Percentiles rank a stretch among this genome's conserved stretches.
Conservation (phyloP, 2,329 filamentous ascomycete genomes). For the Trichoderma koningiopsis region DNA sequence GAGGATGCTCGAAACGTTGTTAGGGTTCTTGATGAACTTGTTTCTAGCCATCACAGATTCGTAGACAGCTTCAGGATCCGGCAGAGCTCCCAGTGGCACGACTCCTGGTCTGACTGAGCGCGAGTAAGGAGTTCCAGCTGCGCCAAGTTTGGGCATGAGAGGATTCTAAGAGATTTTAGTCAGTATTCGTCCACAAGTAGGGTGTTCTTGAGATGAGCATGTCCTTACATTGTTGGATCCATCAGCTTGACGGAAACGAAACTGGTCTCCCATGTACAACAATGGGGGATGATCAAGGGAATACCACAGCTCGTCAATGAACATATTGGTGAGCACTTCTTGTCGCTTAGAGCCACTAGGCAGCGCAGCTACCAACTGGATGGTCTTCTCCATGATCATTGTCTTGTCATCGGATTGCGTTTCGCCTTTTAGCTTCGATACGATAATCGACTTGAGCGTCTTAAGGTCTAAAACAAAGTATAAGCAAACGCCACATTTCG, state of each 20-base stretch:
- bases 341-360: conserved; percentile 64
- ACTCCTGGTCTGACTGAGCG: conserved; percentile 63
- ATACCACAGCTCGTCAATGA: conserved; percentile 71
- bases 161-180: conserved; percentile 53
- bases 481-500: conserved; percentile 20
- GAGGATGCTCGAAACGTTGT: conserved; percentile 70
- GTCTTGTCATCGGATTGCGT: conserved; percentile 72
- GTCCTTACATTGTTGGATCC: conserved; percentile 64
- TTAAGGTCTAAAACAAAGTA: conserved; percentile 54
- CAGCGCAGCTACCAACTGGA: conserved; percentile 68
- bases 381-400: conserved; percentile 74
- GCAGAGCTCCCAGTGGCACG: conserved; percentile 63
- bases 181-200: not conserved
- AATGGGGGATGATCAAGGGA: conserved; percentile 72
- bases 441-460: conserved; percentile 63
- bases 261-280: conserved; percentile 63
- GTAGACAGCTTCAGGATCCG: conserved; percentile 66
- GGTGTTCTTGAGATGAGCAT: not conserved
- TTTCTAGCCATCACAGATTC: conserved; percentile 60
- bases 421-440: conserved; percentile 63
- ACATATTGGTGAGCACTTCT: conserved; percentile 64
- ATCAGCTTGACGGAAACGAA: conserved; percentile 68
- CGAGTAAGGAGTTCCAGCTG: conserved; percentile 67
- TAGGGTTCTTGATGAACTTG: conserved; percentile 62
- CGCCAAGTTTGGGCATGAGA: conserved; percentile 64